Evolutionary conservation across 2,329 filamentous ascomycete genomes (phyloP), one percentile per base, ranked within the genome.

Genomic region (Fusarium haematococcum): DNA sequence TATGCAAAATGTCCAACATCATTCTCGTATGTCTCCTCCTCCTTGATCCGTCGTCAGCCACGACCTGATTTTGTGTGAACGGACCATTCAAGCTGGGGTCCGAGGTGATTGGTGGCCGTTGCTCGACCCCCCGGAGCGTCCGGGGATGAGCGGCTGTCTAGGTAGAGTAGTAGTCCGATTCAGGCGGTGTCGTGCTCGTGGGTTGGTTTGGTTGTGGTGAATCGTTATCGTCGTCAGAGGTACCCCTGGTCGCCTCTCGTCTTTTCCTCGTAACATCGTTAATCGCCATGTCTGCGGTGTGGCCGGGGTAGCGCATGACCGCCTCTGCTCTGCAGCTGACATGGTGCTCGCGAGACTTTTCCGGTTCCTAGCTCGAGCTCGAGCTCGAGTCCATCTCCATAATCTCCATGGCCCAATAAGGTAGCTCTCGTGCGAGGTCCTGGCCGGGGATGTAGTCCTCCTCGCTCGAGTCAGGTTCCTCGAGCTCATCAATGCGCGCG

Each of bases 401-500:
- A 68, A 85, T 86, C 77, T 88, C 85, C 69, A 86, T 82, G 3
- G 83, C 83, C 73, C 84, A 88, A 75, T 87, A 88, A 1, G 88
- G 87, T 13, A 89, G 79, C 77, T 89, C 86, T 60, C 83, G 83
- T 6, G 86, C 86, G 20, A 88, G 80, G n/a, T 81, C 78, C 61
- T 85, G 81, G 25, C 84, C 82, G 11, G 84, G 80, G 16, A 82
- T 76, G 52, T 80, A 79, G 59, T 86, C 85, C 45, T 87, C 85
- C 27, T 86, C 85, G 67, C 83, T 84, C 27, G 86, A 87, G 66
- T 85, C 83, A 13, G 87, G 87, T 78, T 89, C 88, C 18, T 89
- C 88, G 2, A 88, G 81, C 79, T 89, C 88, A 41, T 88, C 86
- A 67, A 89, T 89, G 41, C 85, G 83, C 13, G 86, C 86, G 58